A percentile compares a stretch with the other conserved stretches of the same genome.
phyloP scores from a whole-genome alignment of 2,329 filamentous ascomycete species.

The Fusarium foetens region DNA sequence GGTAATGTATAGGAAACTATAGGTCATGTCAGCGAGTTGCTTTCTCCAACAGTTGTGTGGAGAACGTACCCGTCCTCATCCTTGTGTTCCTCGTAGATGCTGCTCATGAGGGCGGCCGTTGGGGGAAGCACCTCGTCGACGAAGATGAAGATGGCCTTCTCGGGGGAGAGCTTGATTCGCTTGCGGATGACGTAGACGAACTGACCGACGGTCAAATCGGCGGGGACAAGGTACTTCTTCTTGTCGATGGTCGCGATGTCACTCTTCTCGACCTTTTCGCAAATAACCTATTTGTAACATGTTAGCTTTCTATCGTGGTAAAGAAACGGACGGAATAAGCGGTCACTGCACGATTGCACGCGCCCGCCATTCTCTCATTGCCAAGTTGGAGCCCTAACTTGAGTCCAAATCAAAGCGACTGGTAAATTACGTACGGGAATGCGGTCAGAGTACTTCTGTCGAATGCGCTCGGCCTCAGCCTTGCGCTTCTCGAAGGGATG shows the following conservation, averaged over 20 bases:
- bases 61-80: slow-evolving; percentile 72
- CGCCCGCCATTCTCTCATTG: slow-evolving; percentile 3
- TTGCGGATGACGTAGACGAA: slow-evolving; percentile 99
- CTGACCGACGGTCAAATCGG: slow-evolving; percentile 97
- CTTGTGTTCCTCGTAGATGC: slow-evolving; percentile 99
- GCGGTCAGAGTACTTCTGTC: slow-evolving; percentile 97
- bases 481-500: slow-evolving; percentile 99
- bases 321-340: slow-evolving; percentile 6
- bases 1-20: slow-evolving; percentile 96
- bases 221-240: slow-evolving; percentile 99
- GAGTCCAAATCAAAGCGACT: background rate
- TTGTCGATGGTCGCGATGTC: slow-evolving; percentile 99
- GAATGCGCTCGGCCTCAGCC: slow-evolving; percentile 99
- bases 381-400: background rate
- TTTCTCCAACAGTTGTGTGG: background rate
- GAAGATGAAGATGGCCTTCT: slow-evolving; percentile 99
- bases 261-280: slow-evolving; percentile 99
- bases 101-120: slow-evolving; percentile 97
- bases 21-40: slow-evolving; percentile 29
- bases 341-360: slow-evolving; percentile 34
- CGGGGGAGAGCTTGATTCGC: slow-evolving; percentile 98
- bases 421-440: slow-evolving; percentile 81
- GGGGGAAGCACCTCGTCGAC: slow-evolving; percentile 98
- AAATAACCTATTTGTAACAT: slow-evolving; percentile 87
- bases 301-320: slow-evolving; percentile 74